Evolutionary conservation across 768 basidiomycete species (phyloP).

Genomic region (Suillus clintonianus): DNA sequence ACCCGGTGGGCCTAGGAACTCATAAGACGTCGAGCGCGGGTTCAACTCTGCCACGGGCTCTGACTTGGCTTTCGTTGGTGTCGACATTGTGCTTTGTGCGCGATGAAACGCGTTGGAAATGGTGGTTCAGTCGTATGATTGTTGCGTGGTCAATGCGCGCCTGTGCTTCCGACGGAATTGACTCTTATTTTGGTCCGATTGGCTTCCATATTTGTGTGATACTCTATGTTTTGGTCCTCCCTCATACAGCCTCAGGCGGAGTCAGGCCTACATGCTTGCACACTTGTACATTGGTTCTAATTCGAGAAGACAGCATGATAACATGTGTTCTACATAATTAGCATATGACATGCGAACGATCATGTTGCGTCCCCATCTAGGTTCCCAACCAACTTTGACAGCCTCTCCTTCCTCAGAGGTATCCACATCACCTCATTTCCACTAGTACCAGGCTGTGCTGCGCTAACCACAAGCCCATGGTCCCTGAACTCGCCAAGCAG

Average conservation of each 20-base stretch:
- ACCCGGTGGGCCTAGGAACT: constrained; percentile 83
- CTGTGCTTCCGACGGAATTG: not conserved
- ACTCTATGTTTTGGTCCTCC: not conserved
- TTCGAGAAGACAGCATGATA: not conserved
- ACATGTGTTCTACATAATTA: not conserved
- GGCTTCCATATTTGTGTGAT: not conserved
- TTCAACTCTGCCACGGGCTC: constrained; percentile 44
- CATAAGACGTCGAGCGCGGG: constrained; percentile 71
- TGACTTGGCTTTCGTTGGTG: constrained; percentile 10
- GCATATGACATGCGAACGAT: not conserved
- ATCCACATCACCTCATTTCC: constrained; percentile 80
- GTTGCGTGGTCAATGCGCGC: no score
- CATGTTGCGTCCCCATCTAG: constrained; percentile 16
- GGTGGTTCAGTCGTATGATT: not conserved
- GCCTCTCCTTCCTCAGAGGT: constrained; percentile 76
- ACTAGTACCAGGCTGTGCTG: constrained; percentile 42
- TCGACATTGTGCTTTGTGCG: constrained; percentile 16
- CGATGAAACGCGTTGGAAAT: not conserved
- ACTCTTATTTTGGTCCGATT: not conserved
- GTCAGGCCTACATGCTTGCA: not conserved
- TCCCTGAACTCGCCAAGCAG: constrained; percentile 90
- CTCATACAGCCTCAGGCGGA: no score
- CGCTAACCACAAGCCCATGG: constrained; percentile 76
- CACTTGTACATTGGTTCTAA: not conserved
- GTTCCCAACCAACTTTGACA: constrained; percentile 47